phyloP scores from a whole-genome alignment of 768 basidiomycete genomes.

The Trametes cinnabarina region DNA sequence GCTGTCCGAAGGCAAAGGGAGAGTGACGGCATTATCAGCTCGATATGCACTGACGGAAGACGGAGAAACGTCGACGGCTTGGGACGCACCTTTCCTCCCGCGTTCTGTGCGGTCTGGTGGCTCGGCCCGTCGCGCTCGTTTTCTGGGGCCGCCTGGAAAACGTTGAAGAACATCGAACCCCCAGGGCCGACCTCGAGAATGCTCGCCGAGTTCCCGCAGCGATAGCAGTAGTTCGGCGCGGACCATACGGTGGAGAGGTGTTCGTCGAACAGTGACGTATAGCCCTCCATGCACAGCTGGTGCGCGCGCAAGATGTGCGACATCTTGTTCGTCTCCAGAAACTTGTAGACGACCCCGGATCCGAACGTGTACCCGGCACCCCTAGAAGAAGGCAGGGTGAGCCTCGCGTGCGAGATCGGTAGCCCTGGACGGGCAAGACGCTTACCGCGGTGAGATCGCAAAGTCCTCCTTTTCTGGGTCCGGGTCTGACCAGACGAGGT shows the following conservation, averaged over 20 bases:
- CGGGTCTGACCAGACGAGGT: slow-evolving; percentile 99
- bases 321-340: slow-evolving; percentile 94
- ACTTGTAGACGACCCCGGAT: slow-evolving; percentile 96
- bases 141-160: slow-evolving; percentile 97
- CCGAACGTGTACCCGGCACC: slow-evolving; percentile 99
- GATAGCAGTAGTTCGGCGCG: slow-evolving; percentile 98
- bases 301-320: slow-evolving; percentile 96
- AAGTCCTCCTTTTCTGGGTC: slow-evolving; percentile 99
- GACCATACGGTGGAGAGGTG: slow-evolving; percentile 98
- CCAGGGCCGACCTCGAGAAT: slow-evolving; percentile 94
- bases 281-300: slow-evolving; percentile 99
- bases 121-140: slow-evolving; percentile 90
- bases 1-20: slow-evolving; percentile 36
- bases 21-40: slow-evolving; percentile 11
- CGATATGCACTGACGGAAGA: not conserved
- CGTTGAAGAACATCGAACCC: slow-evolving; percentile 89
- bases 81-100: slow-evolving; percentile 63
- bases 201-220: slow-evolving; percentile 96
- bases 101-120: slow-evolving; percentile 73
- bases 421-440: slow-evolving; percentile 19
- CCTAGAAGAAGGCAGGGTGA: slow-evolving; percentile 39
- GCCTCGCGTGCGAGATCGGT: not conserved
- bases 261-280: slow-evolving; percentile 93
- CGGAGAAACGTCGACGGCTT: not conserved
- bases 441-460: slow-evolving; percentile 94